These are phyloP conservation scores for Globisporangium solare DNA, from an alignment of 352 stramenopile species.

Conservation along the genomic window DNA sequence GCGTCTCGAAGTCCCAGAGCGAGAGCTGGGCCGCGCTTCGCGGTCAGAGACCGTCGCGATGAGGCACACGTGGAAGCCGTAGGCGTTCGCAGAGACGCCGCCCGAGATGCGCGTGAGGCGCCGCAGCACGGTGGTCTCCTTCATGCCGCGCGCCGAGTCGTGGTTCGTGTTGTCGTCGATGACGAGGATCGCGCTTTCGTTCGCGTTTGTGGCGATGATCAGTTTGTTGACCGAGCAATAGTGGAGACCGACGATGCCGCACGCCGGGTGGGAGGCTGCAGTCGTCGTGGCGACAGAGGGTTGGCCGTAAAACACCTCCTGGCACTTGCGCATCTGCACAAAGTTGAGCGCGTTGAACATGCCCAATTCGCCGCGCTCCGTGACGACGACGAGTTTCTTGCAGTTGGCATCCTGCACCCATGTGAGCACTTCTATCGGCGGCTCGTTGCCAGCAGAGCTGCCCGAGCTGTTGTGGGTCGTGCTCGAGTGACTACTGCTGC, in stretches of 20 bases:
- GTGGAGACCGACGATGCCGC: conserved; percentile 50
- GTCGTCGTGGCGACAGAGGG: not conserved
- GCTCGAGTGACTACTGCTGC: conserved; percentile 2
- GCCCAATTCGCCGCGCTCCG: conserved; percentile 47
- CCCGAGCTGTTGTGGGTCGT: conserved; percentile 16
- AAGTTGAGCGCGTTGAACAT: conserved; percentile 78
- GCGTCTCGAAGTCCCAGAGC: conserved; percentile 79
- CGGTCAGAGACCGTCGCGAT: conserved; percentile 51
- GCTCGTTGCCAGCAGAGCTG: conserved; percentile 15
- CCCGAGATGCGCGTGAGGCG: conserved; percentile 54
- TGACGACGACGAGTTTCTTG: conserved; percentile 57
- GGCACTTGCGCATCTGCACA: conserved; percentile 60
- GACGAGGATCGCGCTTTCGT: conserved; percentile 45
- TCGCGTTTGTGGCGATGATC: conserved; percentile 41
- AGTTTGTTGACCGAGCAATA: conserved; percentile 80
- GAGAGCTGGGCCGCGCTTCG: conserved; percentile 28
- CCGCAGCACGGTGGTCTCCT: conserved; percentile 43
- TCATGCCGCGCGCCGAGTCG: conserved; percentile 35
- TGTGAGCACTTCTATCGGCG: conserved; percentile 36
- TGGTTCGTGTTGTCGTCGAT: conserved; percentile 64
- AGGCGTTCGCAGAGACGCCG: conserved; percentile 47
- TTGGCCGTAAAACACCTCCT: conserved; percentile 34
- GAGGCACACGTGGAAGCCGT: conserved; percentile 62
- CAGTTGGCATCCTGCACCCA: conserved; percentile 52
- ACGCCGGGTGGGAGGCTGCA: conserved; percentile 19